These are phyloP conservation scores for Diaporthe eres DNA, from an alignment of 2,329 filamentous ascomycete species.

Conservation along the genomic window DNA sequence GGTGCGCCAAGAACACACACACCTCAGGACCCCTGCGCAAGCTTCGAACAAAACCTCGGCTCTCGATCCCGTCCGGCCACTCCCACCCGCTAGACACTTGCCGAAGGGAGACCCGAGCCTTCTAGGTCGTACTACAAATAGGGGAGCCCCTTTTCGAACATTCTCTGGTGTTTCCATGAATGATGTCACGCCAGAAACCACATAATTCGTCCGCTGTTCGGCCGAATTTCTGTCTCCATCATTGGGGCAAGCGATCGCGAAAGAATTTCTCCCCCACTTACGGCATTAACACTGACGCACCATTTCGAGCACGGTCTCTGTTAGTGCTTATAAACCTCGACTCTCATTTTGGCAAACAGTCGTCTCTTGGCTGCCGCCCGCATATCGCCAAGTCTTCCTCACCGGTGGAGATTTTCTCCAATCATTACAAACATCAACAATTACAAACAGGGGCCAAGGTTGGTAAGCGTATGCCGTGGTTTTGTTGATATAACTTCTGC, in stretches of 20 bases:
- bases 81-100: slow-evolving; percentile 7
- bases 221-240: slow-evolving; percentile 14
- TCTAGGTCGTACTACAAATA: not conserved
- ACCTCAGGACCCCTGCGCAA: not conserved
- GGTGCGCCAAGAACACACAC: not conserved
- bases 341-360: not conserved
- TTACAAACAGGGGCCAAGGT: not conserved
- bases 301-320: not conserved
- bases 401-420: not conserved
- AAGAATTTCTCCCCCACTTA: slow-evolving; percentile 19
- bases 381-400: not conserved
- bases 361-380: not conserved
- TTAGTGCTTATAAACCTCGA: slow-evolving; percentile 15
- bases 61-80: not conserved
- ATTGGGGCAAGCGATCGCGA: not conserved
- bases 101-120: slow-evolving; percentile 5
- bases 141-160: not conserved
- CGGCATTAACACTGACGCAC: not conserved
- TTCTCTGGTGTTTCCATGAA: not conserved
- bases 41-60: slow-evolving; percentile 20
- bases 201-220: slow-evolving; percentile 15
- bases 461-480: not conserved
- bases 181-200: slow-evolving; percentile 13
- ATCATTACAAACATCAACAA: not conserved
- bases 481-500: not conserved